A percentile compares a stretch with the other conserved stretches of the same genome.
phyloP scores from a whole-genome alignment of 2,329 filamentous ascomycete genomes.

The Hypocrella siamensis region DNA sequence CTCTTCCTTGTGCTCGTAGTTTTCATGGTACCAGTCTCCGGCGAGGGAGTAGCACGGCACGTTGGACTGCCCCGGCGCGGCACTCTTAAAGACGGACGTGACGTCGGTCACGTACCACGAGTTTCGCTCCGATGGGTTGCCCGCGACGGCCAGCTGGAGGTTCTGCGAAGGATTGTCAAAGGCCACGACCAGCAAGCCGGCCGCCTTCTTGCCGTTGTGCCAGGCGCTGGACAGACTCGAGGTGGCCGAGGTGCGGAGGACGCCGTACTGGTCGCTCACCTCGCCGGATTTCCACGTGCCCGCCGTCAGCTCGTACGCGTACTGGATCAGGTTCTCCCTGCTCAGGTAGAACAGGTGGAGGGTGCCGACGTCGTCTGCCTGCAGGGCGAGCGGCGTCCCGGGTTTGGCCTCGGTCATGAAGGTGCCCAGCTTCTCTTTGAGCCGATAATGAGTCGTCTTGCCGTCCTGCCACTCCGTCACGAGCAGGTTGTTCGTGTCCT shows the following conservation, averaged over 20 bases:
- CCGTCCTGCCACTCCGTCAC: conserved; percentile 5
- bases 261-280: conserved; percentile 1
- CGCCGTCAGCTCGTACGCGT: conserved; percentile 4
- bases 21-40: conserved; percentile 5
- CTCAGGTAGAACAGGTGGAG: conserved; percentile 11
- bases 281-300: conserved; percentile 7
- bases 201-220: conserved; percentile 5
- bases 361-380: conserved; percentile 5
- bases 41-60: conserved; percentile 7
- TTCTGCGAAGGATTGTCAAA: conserved; percentile 6
- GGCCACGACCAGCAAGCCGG: conserved; percentile 6
- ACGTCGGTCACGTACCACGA: conserved; percentile 6
- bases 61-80: conserved; percentile 5
- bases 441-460: conserved; percentile 2
- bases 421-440: conserved; percentile 5
- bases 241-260: conserved; percentile 1
- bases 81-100: conserved; percentile 2
- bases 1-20: not conserved
- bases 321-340: conserved; percentile 4
- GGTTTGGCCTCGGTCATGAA: conserved; percentile 3
- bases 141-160: conserved; percentile 7
- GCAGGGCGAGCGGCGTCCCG: conserved; percentile 8
- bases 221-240: conserved; percentile 8
- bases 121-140: conserved; percentile 3
- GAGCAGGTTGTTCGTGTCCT: conserved; percentile 7